A percentile compares a stretch with the other conserved stretches of the same genome.
Conservation (phyloP, 768 basidiomycete genomes). For the Mycena latifolia region DNA sequence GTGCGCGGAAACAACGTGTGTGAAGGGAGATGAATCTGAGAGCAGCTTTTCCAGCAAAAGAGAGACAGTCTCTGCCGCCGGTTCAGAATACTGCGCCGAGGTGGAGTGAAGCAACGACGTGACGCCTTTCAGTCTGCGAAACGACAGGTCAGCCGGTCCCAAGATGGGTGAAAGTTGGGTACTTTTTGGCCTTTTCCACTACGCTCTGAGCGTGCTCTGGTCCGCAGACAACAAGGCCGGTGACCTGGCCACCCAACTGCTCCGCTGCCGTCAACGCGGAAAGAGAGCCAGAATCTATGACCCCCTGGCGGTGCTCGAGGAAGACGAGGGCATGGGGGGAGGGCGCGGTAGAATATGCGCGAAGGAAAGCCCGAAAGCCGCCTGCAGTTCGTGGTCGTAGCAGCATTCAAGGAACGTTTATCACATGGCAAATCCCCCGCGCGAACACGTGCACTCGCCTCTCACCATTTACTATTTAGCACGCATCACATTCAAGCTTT, state of each 20-base stretch:
- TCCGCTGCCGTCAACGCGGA: constrained; percentile 94
- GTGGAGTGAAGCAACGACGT: constrained; percentile 76
- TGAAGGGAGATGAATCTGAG: constrained; percentile 72
- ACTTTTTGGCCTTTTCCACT: constrained; percentile 88
- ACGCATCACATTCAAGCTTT: too few relatives aligned
- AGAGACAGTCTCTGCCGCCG: constrained; percentile 82
- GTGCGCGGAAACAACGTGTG: constrained; percentile 93
- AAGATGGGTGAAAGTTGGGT: constrained; percentile 34
- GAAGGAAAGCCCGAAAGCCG: constrained; percentile 40
- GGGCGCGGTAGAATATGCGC: constrained; percentile 70
- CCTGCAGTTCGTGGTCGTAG: constrained; percentile 32
- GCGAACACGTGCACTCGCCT: too few relatives aligned
- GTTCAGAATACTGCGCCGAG: constrained; percentile 75
- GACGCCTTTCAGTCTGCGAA: constrained; percentile 73
- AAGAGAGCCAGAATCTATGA: constrained; percentile 86
- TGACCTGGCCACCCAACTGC: constrained; percentile 88
- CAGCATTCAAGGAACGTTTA: constrained; percentile 7
- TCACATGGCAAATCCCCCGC: constrained; percentile 6
- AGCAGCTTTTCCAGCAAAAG: constrained; percentile 87
- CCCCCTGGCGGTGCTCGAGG: constrained; percentile 87
- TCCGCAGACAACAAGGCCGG: constrained; percentile 80
- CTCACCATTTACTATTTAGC: too few relatives aligned
- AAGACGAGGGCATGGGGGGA: constrained; percentile 87
- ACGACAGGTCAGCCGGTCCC: constrained; percentile 29
- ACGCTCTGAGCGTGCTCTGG: constrained; percentile 74